Conservation (phyloP, 225 moss, liverwort and hornwort species). For the Sphagnum contortum region DNA sequence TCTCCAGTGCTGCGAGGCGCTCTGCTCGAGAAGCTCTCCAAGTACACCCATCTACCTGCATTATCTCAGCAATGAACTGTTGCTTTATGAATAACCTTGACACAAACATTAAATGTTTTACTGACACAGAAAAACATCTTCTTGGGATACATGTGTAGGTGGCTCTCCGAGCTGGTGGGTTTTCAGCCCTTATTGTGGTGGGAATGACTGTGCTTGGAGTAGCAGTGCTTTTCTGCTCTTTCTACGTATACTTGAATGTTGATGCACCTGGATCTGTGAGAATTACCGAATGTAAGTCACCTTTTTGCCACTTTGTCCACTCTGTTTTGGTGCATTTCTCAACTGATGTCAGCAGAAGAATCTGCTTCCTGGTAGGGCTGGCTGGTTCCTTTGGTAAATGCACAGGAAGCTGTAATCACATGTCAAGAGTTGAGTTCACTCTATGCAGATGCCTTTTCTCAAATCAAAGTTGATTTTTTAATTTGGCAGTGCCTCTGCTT, state of each 20-base stretch:
- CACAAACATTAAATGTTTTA: background rate
- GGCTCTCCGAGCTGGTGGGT: conserved; percentile 87
- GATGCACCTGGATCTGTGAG: conserved; percentile 56
- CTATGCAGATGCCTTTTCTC: too few relatives aligned
- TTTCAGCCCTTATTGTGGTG: conserved; percentile 93
- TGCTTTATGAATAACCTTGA: background rate
- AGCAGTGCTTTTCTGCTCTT: conserved; percentile 71
- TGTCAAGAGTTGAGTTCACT: too few relatives aligned
- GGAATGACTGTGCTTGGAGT: conserved; percentile 97
- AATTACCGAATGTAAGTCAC: conserved; percentile 77
- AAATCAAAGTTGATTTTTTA: too few relatives aligned
- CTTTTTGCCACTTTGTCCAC: background rate
- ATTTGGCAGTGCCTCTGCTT: too few relatives aligned
- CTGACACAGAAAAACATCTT: background rate
- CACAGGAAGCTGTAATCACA: too few relatives aligned
- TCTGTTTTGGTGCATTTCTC: too few relatives aligned
- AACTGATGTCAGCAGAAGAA: too few relatives aligned
- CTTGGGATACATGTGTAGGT: conserved; percentile 19
- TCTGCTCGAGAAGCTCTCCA: conserved; percentile 87
- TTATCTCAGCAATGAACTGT: too few relatives aligned
- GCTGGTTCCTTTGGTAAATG: too few relatives aligned
- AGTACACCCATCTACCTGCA: conserved; percentile 21
- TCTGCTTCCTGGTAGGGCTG: too few relatives aligned
- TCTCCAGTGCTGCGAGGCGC: conserved; percentile 87
- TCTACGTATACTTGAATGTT: conserved; percentile 73